Evolutionary conservation across 805 yeast genomes (phyloP), one percentile per base, ranked within the genome.

Genomic region (Komagataella ulmi): DNA sequence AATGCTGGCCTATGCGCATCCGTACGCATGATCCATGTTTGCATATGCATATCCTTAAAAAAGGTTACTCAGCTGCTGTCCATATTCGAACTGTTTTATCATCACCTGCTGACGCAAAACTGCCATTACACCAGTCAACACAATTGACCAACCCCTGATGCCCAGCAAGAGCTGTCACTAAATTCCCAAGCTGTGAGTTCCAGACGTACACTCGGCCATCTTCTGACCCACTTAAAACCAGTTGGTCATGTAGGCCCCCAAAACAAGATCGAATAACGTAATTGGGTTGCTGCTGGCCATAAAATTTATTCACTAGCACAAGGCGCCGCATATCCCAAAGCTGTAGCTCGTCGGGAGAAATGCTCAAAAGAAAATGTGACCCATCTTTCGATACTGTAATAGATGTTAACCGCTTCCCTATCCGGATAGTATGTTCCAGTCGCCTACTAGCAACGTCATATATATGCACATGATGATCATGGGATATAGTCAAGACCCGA

Each of bases 141-240:
- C 86, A 79, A 61, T 87, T 89, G 56, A 91, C 85, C 54, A 80
- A 68, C 0, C 79, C 79, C 8, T 64, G 63, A 62, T 87, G 95
- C 1, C 82, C 91, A 46, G 76, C 71, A 18, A 85, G 66, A 12
- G 79, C 69, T 3, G 76, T 74, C 3, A 89, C 67, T 21, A 87
- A 70, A 53, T 81, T 81, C 5, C 93, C 89, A 23, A 81, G 81
- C 49, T 74, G 73, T 18, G 83, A 72, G 59, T 85, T 85, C 95
- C 96, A 88, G 2, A 89, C 70, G 61, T 81, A 88, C 3, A 87
- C 73, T 51, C 75, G 71, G 0, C 88, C 88, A 63, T 89, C 95
- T 60, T 86, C 95, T 47, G 90, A 80, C 0, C 97, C 96, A 56
- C 88, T 79, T n/a, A 83, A 67, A 0, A 88, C 76, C 50, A 86